Evolutionary conservation across 805 yeast genomes (phyloP).

Genomic region (Kuraishia hungarica): DNA sequence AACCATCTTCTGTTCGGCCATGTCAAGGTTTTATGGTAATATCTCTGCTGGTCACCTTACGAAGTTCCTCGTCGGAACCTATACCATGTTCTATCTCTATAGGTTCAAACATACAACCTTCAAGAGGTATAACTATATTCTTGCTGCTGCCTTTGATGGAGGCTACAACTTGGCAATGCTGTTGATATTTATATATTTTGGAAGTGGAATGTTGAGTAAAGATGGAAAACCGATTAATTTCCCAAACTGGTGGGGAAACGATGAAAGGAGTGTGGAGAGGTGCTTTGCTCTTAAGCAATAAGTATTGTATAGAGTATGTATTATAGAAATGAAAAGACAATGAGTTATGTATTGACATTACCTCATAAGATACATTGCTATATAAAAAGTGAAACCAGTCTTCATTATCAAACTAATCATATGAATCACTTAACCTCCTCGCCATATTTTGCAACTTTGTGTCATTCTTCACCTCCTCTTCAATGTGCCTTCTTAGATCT

Average conservation of each 20-base stretch:
- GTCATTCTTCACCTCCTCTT: constrained; percentile 14
- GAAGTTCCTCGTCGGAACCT: constrained; percentile 37
- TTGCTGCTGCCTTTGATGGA: constrained; percentile 45
- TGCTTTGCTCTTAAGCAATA: constrained; percentile 29
- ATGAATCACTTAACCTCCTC: constrained; percentile 9
- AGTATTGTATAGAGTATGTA: not conserved
- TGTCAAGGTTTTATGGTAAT: constrained; percentile 41
- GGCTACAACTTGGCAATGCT: constrained; percentile 37
- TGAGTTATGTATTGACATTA: too few species aligned
- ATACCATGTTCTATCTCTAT: constrained; percentile 36
- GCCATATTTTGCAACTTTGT: constrained; percentile 16
- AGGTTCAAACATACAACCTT: constrained; percentile 29
- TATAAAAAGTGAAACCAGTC: too few species aligned
- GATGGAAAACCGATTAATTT: constrained; percentile 9
- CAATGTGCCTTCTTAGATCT: constrained; percentile 27
- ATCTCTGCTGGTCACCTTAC: constrained; percentile 40
- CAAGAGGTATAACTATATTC: constrained; percentile 35
- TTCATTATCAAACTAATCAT: not conserved
- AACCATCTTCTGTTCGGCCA: constrained; percentile 38
- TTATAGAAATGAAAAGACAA: too few species aligned
- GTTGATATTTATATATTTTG: constrained; percentile 25
- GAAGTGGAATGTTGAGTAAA: constrained; percentile 9
- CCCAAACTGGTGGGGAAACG: constrained; percentile 45
- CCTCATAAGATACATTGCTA: too few species aligned
- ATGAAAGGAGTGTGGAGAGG: constrained; percentile 31